Conservation (phyloP, 2,329 filamentous ascomycete species). For the Claviceps maximensis region DNA sequence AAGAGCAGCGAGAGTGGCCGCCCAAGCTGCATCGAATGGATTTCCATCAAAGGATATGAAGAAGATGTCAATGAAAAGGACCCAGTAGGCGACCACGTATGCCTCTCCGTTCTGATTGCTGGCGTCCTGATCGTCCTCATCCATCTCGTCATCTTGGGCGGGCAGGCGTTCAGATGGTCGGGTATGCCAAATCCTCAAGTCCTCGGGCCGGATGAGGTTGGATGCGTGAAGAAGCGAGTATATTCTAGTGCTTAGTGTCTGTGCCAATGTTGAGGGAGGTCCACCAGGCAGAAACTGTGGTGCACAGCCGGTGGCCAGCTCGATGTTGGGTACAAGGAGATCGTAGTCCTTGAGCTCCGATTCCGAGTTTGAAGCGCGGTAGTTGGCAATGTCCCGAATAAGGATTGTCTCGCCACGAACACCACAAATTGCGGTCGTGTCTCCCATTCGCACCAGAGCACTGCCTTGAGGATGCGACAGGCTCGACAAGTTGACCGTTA, state of each 20-base stretch:
- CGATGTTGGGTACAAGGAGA: constrained; percentile 84
- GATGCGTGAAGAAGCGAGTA: constrained; percentile 63
- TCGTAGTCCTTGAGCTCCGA: constrained; percentile 48
- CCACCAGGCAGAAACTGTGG: constrained; percentile 75
- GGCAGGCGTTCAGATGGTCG: constrained; percentile 33
- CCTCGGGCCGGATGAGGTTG: constrained; percentile 49
- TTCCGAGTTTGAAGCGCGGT: constrained; percentile 30
- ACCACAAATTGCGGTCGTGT: constrained; percentile 90
- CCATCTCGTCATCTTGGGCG: constrained; percentile 29
- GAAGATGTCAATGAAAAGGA: constrained; percentile 87
- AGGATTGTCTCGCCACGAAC: constrained; percentile 75
- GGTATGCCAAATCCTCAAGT: constrained; percentile 61
- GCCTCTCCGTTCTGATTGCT: constrained; percentile 22
- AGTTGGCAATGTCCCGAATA: constrained; percentile 59
- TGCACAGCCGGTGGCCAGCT: constrained; percentile 80
- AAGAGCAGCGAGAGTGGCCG: constrained; percentile 68
- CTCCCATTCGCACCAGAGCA: constrained; percentile 73
- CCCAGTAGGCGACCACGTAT: constrained; percentile 78
- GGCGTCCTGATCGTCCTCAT: constrained; percentile 21
- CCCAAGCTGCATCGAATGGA: constrained; percentile 83
- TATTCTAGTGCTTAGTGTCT: constrained; percentile 71
- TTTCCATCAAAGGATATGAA: constrained; percentile 90
- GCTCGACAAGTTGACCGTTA: constrained; percentile 70
- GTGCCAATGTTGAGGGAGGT: constrained; percentile 65
- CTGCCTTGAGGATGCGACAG: constrained; percentile 84